Percentiles rank a stretch among this genome's conserved stretches.
Evolutionary conservation across 805 yeast species (phyloP).

Genomic region (Lipomyces chichibuensis): DNA sequence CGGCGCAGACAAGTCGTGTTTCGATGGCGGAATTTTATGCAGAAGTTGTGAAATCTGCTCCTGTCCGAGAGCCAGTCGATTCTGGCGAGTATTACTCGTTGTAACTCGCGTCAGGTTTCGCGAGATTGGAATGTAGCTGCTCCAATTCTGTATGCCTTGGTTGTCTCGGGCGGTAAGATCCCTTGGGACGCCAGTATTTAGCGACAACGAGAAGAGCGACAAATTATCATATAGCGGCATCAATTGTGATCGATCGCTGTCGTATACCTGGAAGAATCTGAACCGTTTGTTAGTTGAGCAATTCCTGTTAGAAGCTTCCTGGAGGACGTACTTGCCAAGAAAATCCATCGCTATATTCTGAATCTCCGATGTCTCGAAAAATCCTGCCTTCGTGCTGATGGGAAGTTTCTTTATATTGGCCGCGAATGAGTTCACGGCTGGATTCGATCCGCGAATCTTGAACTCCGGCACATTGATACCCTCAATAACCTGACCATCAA

Average conservation of each 20-base stretch:
- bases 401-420: conserved; percentile 41
- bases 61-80: conserved; percentile 68
- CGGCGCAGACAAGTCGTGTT: conserved; percentile 71
- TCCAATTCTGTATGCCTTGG: conserved; percentile 38
- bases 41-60: conserved; percentile 66
- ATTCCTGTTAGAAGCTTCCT: not conserved
- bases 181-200: conserved; percentile 72
- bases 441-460: conserved; percentile 17
- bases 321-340: conserved; percentile 48
- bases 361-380: conserved; percentile 77
- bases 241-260: conserved; percentile 69
- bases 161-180: conserved; percentile 27
- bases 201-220: conserved; percentile 81
- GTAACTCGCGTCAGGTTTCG: conserved; percentile 72
- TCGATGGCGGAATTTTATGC: conserved; percentile 71
- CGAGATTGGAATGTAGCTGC: conserved; percentile 64
- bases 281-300: not conserved
- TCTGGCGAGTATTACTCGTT: conserved; percentile 53
- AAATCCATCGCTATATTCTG: conserved; percentile 76
- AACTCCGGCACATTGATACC: conserved; percentile 58
- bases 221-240: conserved; percentile 74
- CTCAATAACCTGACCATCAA: conserved; percentile 78
- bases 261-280: conserved; percentile 81
- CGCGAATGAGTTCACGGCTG: conserved; percentile 19
- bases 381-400: conserved; percentile 57